Base-by-base conservation (phyloP, 73 alveolate species). In the Paramecium tetraurelia region DNA sequence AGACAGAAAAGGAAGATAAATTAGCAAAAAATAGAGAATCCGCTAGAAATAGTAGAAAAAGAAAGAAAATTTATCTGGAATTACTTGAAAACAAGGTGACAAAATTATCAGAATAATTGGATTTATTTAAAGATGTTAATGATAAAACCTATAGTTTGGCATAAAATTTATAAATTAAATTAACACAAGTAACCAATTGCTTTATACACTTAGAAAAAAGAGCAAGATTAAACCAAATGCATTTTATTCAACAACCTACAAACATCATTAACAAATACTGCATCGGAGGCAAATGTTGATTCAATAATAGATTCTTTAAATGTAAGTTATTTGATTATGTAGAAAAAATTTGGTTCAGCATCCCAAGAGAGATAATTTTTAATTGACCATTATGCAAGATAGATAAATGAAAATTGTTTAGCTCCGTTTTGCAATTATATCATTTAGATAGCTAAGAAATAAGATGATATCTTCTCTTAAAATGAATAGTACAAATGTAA, bases 31-130 rank as follows among this genome's bases (percentile, higher is more conserved):
- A 95, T 87, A 92, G 96, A 53, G 96, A 93, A 46, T 93, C 96
- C 9, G 98, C 98, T 12, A 94, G 98, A 86, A 95, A 95, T 72
- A 77, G 95, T n/a, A 59, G 98, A 86, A 95, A 92, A 89, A 85
- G 98, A 59, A 95, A 95, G 95, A 95, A 95, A 93, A 94, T 93
- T 29, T 95, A 95, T 63, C 70, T 95, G 1, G 93, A 57, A 46
- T 53, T 93, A 27, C 83, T 95, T 50, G 98, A 95, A 72, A 75
- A 85, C 21, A 93, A 89, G 41, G 94, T 85, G 20, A 58, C 93
- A 4, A 59, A 58, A 21, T 44, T 44, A 63, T 86, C 85, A 36
- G 93, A 59, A 57, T 57, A 27, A 36, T 35, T 85, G 43, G 85
- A 85, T 18, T 7, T 58, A n/a, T 85, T 85, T 59, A 85, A 85